Percentiles rank a stretch among this genome's conserved stretches.
phyloP scores from a whole-genome alignment of 495 filamentous ascomycete genomes.

The Penicillium soppii region DNA sequence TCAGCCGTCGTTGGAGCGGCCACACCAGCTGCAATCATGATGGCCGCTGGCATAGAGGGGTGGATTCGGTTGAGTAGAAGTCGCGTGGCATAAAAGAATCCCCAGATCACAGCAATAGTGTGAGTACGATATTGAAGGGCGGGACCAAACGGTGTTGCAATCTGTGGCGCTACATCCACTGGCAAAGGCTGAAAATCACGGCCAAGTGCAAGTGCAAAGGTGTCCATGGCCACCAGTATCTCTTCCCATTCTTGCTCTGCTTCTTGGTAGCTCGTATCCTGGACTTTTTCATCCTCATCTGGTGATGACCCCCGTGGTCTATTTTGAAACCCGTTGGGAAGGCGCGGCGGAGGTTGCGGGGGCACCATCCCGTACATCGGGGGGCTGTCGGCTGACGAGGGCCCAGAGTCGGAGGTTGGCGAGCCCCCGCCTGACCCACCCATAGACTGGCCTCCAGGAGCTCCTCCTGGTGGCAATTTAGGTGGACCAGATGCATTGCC shows the following conservation, averaged over 20 bases:
- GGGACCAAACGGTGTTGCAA: constrained; percentile 75
- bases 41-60: constrained; percentile 87
- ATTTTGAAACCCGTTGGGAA: constrained; percentile 44
- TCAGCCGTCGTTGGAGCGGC: constrained; percentile 65
- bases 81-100: constrained; percentile 75
- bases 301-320: constrained; percentile 16
- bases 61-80: constrained; percentile 77
- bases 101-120: constrained; percentile 81
- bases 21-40: constrained; percentile 78
- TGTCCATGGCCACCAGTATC: constrained; percentile 68
- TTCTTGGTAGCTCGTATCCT: constrained; percentile 61
- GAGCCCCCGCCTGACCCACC: constrained; percentile 4
- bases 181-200: constrained; percentile 76
- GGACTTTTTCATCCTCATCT: constrained; percentile 46
- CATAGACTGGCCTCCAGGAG: constrained; percentile 8
- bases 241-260: constrained; percentile 79
- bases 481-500: constrained; percentile 16
- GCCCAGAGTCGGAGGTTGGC: constrained; percentile 5
- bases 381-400: constrained; percentile 16
- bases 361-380: constrained; percentile 58
- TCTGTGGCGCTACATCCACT: constrained; percentile 61
- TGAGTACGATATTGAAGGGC: constrained; percentile 82
- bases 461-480: constrained; percentile 2
- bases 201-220: constrained; percentile 65
- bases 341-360: constrained; percentile 31